phyloP scores from a whole-genome alignment of 257 asterid species.

The Solanum bulbocastanum region DNA sequence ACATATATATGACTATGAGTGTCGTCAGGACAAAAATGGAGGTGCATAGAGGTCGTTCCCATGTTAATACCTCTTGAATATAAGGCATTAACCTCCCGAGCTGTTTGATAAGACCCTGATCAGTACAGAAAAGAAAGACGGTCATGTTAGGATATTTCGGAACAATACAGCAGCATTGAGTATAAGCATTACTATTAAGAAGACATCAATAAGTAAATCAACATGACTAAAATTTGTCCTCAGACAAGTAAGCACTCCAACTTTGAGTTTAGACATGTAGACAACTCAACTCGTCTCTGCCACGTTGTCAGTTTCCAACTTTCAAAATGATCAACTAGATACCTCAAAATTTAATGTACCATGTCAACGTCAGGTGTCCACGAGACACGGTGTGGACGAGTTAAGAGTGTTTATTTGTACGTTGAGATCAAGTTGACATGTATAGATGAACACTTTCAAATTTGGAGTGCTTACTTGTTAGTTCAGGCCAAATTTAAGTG shows the following conservation, averaged over 20 bases:
- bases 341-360: not conserved
- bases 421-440: not conserved
- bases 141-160: not conserved
- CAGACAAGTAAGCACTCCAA: not conserved
- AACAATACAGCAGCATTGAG: not conserved
- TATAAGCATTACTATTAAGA: not conserved
- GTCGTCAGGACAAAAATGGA: conserved; percentile 15
- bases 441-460: not conserved
- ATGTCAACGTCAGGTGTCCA: not conserved
- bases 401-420: not conserved
- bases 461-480: not conserved
- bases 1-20: conserved; percentile 53
- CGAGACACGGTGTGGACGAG: not conserved
- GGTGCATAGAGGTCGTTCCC: conserved; percentile 59
- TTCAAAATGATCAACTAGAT: not conserved
- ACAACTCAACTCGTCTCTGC: not conserved
- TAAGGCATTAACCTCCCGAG: conserved; percentile 17
- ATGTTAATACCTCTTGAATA: conserved; percentile 27
- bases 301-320: not conserved
- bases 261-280: not conserved
- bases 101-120: conserved; percentile 57
- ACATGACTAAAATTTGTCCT: not conserved
- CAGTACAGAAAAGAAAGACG: not conserved
- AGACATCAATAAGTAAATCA: not conserved
- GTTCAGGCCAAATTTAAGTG: not conserved